Evolutionary conservation across 257 asterid genomes (phyloP), one percentile per base, ranked within the genome.

Genomic region (Voacanga thouarsii): DNA sequence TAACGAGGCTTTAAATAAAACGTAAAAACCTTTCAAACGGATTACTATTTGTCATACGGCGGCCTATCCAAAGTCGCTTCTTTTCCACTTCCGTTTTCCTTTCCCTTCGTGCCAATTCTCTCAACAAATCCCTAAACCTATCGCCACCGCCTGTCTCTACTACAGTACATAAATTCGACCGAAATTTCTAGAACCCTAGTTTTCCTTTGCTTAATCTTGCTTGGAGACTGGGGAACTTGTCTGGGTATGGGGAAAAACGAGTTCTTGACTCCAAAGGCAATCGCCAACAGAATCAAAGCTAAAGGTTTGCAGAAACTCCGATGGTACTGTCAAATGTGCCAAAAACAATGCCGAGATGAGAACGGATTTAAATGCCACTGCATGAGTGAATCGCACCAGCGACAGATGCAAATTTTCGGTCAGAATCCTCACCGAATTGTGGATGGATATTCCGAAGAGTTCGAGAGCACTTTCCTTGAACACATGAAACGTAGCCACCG

Each of bases 301-400:
- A 91, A 91, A 79, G 97, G 98, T 24, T 71, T 95, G 75, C 98
- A 93, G 85, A 95, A 93, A 66, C 90, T 91, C 37, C 96, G 97
- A 80, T 93, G 97, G 97, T 93, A 93, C 81, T 95, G 99, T 78
- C 97, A 93, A 87, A 93, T 91, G 96, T 95, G 99, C 81, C 96
- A 95, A 56, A 95, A 93, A 68, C 98, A 95, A 86, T 95, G 98
- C 87, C 94, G 96, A 39, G 96, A 93, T 79, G 97, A 91, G 85
- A 95, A 95, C 77, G 97, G 98, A 24, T 95, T 95, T 89, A 93
- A 95, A 85, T 95, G 99, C 83, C 97, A 95, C 71, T 93, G 97
- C 45, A 93, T 91, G 98, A 91, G 97, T 79, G 97, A 95, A 80
- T 89, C 97, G 5, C 97, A 95, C 86, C 97, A 93, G 81, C 94